Evolutionary conservation across 805 yeast genomes (phyloP), one percentile per base, ranked within the genome.

Genomic region (Sungouiella blattae): DNA sequence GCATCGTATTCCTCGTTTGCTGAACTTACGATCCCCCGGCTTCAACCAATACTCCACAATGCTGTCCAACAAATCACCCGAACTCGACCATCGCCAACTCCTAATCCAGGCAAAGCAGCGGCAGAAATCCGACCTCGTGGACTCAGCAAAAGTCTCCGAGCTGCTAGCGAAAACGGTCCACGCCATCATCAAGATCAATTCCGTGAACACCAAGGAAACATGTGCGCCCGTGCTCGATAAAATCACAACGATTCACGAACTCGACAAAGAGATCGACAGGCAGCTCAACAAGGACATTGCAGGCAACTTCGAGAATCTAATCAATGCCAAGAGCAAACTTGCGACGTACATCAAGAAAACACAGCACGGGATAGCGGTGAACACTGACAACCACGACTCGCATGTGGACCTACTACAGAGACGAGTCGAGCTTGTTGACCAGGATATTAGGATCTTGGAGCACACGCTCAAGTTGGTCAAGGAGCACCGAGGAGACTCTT

Each of bases 401-500:
- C 39, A 34, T 23, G 50, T 47, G 17, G 49, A 46, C 20, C 24
- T 36, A 5, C 32, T 47, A n/a, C 50, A 54, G 40, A 39, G 38
- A 28, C 67, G 77, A 46, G 78, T 87, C 0, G 96, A 87, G 52
- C 41, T 71, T 11, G 50, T 85, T 2, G 95, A 87, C 56, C 83
- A 82, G 44, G 79, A 80, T 33, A 58, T 88, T 13, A 60, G 95
- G 30, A 77, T 85, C 1, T 56, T 87, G 28, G 96, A 87, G 52
- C 59, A 65, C 27, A 71, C 87, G 0, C 46, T 71, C 18, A 42
- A 40, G 29, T 30, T 52, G 11, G 41, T 59, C 11, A 44, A 47
- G 28, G 39, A 32, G 34, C 30, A 21, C 15, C 32, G 26, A 21
- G 6, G 7, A 6, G 12, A n/a, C n/a, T n/a, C n/a, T n/a, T n/a